These are phyloP conservation scores for Inga leiocalycina DNA, from an alignment of 306 rosid species.

Conservation along the genomic window DNA sequence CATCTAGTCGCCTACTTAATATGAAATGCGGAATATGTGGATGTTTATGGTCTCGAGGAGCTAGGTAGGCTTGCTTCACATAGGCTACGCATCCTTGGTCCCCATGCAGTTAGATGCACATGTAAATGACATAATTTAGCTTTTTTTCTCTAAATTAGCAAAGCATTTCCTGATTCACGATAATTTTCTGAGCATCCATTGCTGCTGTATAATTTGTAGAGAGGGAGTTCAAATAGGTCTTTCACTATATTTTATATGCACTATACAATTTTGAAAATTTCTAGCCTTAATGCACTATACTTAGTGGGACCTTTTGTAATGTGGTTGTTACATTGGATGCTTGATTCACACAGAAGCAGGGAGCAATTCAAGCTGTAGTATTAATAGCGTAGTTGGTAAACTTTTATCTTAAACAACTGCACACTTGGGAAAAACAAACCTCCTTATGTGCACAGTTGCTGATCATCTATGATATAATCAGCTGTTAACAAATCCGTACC, in stretches of 20 bases:
- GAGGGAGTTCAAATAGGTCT: neutral
- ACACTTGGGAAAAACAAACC: neutral
- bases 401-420: neutral
- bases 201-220: neutral
- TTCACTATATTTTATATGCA: neutral
- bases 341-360: no score
- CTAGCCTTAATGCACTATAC: neutral
- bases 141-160: neutral
- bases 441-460: neutral
- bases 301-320: neutral
- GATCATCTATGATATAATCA: neutral
- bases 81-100: neutral
- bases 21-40: neutral
- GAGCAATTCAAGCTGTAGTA: neutral
- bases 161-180: neutral
- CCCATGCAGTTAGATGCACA: neutral
- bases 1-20: neutral
- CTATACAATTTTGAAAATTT: neutral
- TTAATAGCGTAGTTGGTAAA: neutral
- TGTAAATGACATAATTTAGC: neutral
- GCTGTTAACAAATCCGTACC: neutral
- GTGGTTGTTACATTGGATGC: neutral
- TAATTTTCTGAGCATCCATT: neutral
- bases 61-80: no score
- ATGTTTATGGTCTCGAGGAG: no score